Evolutionary conservation across 2,329 filamentous ascomycete genomes (phyloP).

Genomic region (Neoscytalidium dimidiatum): DNA sequence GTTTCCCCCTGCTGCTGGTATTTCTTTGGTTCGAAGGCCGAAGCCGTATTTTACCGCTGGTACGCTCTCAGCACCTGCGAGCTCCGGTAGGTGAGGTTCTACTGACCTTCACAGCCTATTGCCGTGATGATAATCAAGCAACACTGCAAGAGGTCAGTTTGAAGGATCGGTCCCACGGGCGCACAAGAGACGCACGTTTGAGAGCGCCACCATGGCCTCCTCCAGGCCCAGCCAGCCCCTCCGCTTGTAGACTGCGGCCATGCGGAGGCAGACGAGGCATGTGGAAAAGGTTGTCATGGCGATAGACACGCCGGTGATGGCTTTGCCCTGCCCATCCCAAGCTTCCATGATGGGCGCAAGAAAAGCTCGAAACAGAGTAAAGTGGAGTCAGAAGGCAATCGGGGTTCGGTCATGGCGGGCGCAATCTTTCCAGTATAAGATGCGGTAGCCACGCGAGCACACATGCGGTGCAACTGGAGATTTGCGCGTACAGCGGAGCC

Average conservation of each 20-base stretch:
- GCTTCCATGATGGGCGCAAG: constrained; percentile 22
- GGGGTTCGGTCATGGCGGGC: not conserved
- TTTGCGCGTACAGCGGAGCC: not conserved
- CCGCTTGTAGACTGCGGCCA: constrained; percentile 26
- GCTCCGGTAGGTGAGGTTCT: not conserved
- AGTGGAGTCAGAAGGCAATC: not conserved
- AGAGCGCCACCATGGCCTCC: constrained; percentile 27
- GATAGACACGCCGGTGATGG: constrained; percentile 29
- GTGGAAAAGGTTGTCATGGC: constrained; percentile 25
- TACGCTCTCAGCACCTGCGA: not conserved
- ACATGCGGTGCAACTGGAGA: constrained; percentile 1
- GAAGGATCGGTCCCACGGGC: not conserved
- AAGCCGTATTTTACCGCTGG: constrained; percentile 28
- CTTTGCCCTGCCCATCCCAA: constrained; percentile 27
- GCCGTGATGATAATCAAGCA: constrained; percentile 11
- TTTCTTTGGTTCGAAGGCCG: constrained; percentile 25
- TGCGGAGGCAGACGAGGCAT: constrained; percentile 23
- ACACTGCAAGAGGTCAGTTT: not conserved
- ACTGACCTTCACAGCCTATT: constrained; percentile 8
- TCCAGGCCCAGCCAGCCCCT: constrained; percentile 31
- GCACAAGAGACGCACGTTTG: constrained; percentile 24
- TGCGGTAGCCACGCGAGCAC: not conserved
- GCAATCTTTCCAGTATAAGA: not conserved
- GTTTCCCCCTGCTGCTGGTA: constrained; percentile 25
- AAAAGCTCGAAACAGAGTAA: not conserved